These are phyloP conservation scores for Ceratorhiza oryzae-sativae DNA, from an alignment of 1,284 basidiomycete genomes.

Conservation along the genomic window DNA sequence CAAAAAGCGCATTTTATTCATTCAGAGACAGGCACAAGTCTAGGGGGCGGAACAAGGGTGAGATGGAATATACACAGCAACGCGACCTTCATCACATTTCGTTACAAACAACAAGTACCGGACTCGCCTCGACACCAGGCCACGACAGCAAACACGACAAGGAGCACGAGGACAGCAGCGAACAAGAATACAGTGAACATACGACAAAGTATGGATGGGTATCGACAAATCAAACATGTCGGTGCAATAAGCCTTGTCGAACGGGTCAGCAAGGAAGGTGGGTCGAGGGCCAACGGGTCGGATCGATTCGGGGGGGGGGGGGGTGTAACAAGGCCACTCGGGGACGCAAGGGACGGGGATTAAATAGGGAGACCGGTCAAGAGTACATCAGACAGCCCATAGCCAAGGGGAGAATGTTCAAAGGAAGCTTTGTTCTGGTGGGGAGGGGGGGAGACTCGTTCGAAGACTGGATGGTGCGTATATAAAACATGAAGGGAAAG, in stretches of 20 bases:
- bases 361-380: too few relatives aligned
- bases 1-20: too few relatives aligned
- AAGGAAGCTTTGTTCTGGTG: neutral
- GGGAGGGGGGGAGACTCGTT: constrained; percentile 14
- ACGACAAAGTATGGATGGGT: neutral
- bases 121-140: constrained; percentile 3
- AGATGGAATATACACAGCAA: neutral
- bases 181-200: neutral
- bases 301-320: neutral
- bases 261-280: too few relatives aligned
- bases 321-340: neutral
- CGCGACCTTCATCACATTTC: neutral
- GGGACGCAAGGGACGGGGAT: constrained; percentile 1
- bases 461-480: constrained; percentile 5
- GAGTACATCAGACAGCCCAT: neutral
- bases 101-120: constrained; percentile 7
- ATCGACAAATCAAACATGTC: neutral
- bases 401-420: neutral
- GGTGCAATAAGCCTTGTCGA: constrained; percentile 8
- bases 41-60: neutral
- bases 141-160: neutral
- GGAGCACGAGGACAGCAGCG: neutral
- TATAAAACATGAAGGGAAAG: constrained; percentile 6
- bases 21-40: neutral
- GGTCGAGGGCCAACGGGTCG: neutral